Evolutionary conservation across 2,329 filamentous ascomycete species (phyloP), one percentile per base, ranked within the genome.

Genomic region (Fusarium devonianum): DNA sequence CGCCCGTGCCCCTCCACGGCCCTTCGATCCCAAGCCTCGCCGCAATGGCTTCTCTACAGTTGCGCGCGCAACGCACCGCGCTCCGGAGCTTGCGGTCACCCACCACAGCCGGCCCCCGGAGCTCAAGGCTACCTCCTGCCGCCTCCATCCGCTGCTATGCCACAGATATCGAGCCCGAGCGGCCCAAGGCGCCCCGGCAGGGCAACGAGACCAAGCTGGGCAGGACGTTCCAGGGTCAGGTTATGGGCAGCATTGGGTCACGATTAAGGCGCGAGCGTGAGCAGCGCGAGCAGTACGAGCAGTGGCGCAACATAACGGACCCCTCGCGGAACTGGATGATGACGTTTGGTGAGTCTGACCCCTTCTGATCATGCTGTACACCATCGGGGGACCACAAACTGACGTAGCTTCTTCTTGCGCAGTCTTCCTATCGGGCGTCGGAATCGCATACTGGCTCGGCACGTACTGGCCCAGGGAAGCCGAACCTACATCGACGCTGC

Each of bases 371-470:
- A 12, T 5, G 23, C 23, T 26, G 11, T n/a, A n/a, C n/a, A n/a
- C n/a, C n/a, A n/a, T n/a, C n/a, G n/a, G n/a, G n/a, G n/a, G n/a
- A n/a, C n/a, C n/a, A n/a, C 7, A 8, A 28, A 17, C 55, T 56
- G 38, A 58, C n/a, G 12, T 23, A 26, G 26, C 13, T 4, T 21
- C 13, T 7, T 35, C 10, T 13, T 16, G 32, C 10, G 18, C 55
- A 84, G 81, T 81, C 60, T 72, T 85, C 53, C 66, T 84, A 36
- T 77, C 76, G 40, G 75, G 80, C 35, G 73, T 80, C 35, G 71
- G 73, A 23, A 71, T 75, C 48, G 77, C 80, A 50, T 89, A 85
- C 70, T 85, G 78, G 67, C 69, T 86, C 30, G 86, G 86, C 50
- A 80, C 78, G 14, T 75, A 78, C 61, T 78, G 76, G 62, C 78